A percentile compares a stretch with the other conserved stretches of the same genome.
Evolutionary conservation across 495 filamentous ascomycete genomes (phyloP).

Genomic region (Aspergillus ellipticus): DNA sequence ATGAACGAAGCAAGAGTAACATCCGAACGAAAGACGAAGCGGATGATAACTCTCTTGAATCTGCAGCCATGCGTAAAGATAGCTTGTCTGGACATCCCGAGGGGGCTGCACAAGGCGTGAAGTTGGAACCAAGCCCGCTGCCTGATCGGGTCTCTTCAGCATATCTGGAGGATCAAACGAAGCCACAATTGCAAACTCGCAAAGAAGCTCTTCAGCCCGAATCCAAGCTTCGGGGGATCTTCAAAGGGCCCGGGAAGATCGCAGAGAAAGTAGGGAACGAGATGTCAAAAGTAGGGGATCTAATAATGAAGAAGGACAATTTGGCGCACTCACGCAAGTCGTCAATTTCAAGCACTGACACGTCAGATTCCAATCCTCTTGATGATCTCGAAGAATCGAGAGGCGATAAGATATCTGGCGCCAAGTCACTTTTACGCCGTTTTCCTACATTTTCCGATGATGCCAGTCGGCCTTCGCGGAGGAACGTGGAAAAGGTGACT

Average conservation of each 20-base stretch:
- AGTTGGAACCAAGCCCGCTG: constrained; percentile 32
- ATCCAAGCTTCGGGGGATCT: constrained; percentile 47
- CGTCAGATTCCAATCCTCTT: constrained; percentile 43
- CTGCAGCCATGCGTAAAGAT: constrained; percentile 18
- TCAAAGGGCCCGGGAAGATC: constrained; percentile 52
- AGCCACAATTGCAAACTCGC: constrained; percentile 16
- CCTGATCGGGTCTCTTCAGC: constrained; percentile 26
- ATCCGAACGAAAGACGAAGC: constrained; percentile 24
- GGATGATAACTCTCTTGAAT: constrained; percentile 22
- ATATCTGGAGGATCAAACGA: constrained; percentile 25
- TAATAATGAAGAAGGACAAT: constrained; percentile 50
- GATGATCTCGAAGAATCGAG: constrained; percentile 36
- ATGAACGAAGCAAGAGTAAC: constrained; percentile 44
- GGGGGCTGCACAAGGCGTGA: constrained; percentile 8
- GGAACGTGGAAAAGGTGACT: constrained; percentile 29
- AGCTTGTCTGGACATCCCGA: constrained; percentile 13
- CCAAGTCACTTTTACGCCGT: constrained; percentile 29
- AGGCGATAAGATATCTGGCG: constrained; percentile 27
- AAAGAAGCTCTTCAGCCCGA: constrained; percentile 29
- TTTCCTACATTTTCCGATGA: constrained; percentile 36
- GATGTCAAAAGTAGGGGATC: constrained; percentile 54
- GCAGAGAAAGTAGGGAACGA: constrained; percentile 54
- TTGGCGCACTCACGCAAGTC: constrained; percentile 31
- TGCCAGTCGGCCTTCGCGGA: constrained; percentile 26
- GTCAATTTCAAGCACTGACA: constrained; percentile 36